These are phyloP conservation scores for Ceratonia siliqua DNA, from an alignment of 306 rosid species.

Conservation along the genomic window DNA sequence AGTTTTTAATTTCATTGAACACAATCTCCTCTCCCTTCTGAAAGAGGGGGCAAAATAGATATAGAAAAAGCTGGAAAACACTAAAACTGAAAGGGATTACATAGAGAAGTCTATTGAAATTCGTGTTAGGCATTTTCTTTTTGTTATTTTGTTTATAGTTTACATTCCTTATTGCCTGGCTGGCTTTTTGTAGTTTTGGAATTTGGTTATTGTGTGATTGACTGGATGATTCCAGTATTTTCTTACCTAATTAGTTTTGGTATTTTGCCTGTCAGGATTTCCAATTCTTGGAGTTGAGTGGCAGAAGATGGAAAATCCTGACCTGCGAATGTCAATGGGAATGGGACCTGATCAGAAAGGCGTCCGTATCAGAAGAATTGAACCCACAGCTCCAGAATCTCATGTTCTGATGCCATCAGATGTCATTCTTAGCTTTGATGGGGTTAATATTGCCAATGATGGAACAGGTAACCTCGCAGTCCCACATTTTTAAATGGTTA, in stretches of 20 bases:
- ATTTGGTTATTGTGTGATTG: conserved; percentile 6
- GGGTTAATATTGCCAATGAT: conserved; percentile 75
- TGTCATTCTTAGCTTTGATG: conserved; percentile 79
- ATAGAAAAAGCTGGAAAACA: background rate
- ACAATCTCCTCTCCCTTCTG: background rate
- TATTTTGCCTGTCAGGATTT: conserved; percentile 54
- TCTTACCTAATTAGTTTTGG: background rate
- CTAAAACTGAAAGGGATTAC: conserved; percentile 1
- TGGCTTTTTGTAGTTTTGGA: conserved; percentile 4
- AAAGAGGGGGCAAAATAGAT: background rate
- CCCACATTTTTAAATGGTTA: background rate
- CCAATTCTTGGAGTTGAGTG: conserved; percentile 87
- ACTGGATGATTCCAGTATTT: background rate
- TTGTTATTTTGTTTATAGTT: background rate
- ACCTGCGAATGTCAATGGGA: conserved; percentile 67
- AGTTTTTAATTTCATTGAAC: background rate
- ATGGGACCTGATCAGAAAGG: conserved; percentile 80
- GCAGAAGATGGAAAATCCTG: conserved; percentile 96
- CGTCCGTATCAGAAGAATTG: conserved; percentile 84
- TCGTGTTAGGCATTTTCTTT: background rate
- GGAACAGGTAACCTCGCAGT: conserved; percentile 65
- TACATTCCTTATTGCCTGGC: background rate
- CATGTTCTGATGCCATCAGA: conserved; percentile 77
- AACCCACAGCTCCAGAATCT: conserved; percentile 78
- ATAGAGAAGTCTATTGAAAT: background rate